Base-by-base conservation (phyloP, 192 early-diverging fungal species). In the Podila verticillata region DNA sequence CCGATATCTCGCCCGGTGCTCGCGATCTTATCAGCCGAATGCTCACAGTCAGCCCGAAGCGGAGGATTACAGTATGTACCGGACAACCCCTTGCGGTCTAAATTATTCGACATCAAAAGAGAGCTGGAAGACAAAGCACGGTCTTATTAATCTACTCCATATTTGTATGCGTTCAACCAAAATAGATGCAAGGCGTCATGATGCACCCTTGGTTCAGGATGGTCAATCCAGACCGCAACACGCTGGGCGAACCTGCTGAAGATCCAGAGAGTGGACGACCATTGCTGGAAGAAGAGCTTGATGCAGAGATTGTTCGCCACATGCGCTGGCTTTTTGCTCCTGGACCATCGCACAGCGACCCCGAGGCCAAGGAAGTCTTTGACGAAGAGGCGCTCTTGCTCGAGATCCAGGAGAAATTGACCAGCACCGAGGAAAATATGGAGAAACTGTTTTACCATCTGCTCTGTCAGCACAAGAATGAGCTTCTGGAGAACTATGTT, bases 141-240 rank as follows among this genome's bases (percentile, higher is more conserved):
- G 20, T 19, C n/a, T 26, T 26, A 20, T 48, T 30, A 22, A 68
- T 12, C 22, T 4, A 19, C 20, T 63, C 1, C 15, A 31, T 8
- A 32, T 35, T 10, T 22, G 34, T 28, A 28, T 28, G 39, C 15
- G 13, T 44, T 44, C 31, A 19, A 32, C 19, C 34, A n/a, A n/a
- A n/a, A 44, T 74, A 87, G 86, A 87, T 85, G 82, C 70, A 87
- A 34, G 82, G 83, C 47, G 84, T 87, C 19, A 87, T 85, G 84
- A 70, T 74, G 54, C 86, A 87, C 62, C 86, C 86, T 3, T 87
- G 86, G 86, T 87, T 87, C 60, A 66, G 82, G 54, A 81, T 84
- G 68, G 70, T 82, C 29, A 84, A 85, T 24, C 80, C 84, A 22
- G 70, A 80, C 2, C 77, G 65, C n/a, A 80, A 80, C 24, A 80